Percentiles rank a stretch among this genome's conserved stretches.
phyloP scores from a whole-genome alignment of 176 grass and related monocot species.

The Oryza longistaminata region DNA sequence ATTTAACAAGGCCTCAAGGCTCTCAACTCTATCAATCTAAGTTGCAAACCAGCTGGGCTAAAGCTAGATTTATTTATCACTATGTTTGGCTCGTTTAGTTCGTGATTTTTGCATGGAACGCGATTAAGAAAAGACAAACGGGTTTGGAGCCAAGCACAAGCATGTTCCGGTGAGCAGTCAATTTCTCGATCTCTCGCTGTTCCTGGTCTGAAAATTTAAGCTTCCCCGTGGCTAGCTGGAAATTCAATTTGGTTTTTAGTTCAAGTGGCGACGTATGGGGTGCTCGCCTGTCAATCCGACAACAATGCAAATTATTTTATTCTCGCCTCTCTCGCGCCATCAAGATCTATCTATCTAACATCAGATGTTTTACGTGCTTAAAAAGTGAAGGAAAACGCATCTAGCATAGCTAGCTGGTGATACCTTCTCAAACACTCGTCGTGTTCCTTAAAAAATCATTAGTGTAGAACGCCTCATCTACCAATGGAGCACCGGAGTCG shows the following conservation, averaged over 20 bases:
- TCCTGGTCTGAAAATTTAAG: not conserved
- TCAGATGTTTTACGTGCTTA: not conserved
- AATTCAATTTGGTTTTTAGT: not conserved
- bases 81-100: not conserved
- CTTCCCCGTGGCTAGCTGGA: constrained; percentile 22
- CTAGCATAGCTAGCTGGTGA: not conserved
- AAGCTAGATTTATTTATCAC: too few species aligned
- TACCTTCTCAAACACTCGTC: not conserved
- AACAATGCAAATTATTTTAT: not conserved
- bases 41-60: too few species aligned
- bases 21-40: too few species aligned
- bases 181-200: constrained; percentile 10
- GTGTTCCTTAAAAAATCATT: not conserved
- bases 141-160: not conserved
- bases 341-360: not conserved
- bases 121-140: not conserved
- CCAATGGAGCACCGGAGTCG: not conserved
- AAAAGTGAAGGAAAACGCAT: not conserved
- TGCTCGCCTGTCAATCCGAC: constrained; percentile 17
- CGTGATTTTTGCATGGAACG: not conserved
- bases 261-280: not conserved
- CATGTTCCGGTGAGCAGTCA: constrained; percentile 26
- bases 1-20: not conserved
- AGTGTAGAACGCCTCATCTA: not conserved
- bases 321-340: not conserved